Percentiles rank a stretch among this genome's conserved stretches.
phyloP scores from a whole-genome alignment of 495 filamentous ascomycete species.

The Xylaria intraflava region DNA sequence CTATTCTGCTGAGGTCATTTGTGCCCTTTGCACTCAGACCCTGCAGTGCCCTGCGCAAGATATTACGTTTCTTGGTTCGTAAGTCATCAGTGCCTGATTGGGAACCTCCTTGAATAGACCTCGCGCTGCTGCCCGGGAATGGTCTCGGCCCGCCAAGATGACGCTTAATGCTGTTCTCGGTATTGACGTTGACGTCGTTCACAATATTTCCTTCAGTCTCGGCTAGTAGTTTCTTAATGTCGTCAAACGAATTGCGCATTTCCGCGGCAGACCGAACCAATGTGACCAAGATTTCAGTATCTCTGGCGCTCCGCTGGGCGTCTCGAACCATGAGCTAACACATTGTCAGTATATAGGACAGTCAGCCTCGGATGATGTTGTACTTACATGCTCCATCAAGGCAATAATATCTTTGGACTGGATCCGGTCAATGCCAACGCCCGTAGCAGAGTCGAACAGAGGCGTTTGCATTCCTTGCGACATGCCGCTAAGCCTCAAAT shows the following conservation, averaged over 20 bases:
- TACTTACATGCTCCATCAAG: conserved; percentile 87
- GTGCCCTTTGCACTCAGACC: conserved; percentile 78
- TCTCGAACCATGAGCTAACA: conserved; percentile 84
- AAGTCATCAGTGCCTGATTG: conserved; percentile 67
- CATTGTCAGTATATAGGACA: conserved; percentile 21
- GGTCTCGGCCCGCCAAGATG: conserved; percentile 84
- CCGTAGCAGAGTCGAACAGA: conserved; percentile 85
- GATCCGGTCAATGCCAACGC: conserved; percentile 82
- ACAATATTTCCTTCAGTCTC: conserved; percentile 81
- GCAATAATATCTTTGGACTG: conserved; percentile 96
- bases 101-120: conserved; percentile 49
- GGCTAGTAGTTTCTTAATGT: conserved; percentile 86
- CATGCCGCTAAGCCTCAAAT: conserved; percentile 73
- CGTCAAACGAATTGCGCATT: conserved; percentile 95
- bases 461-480: conserved; percentile 86
- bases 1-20: conserved; percentile 84
- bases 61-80: conserved; percentile 73
- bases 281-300: conserved; percentile 94
- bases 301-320: conserved; percentile 90
- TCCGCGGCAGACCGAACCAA: conserved; percentile 90
- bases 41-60: conserved; percentile 87
- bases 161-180: conserved; percentile 74
- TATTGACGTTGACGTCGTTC: conserved; percentile 74
- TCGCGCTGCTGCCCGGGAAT: conserved; percentile 56
- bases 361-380: not conserved